Evolutionary conservation across 2,329 filamentous ascomycete genomes (phyloP), one percentile per base, ranked within the genome.

Genomic region (Cladosporium sphaerospermum): DNA sequence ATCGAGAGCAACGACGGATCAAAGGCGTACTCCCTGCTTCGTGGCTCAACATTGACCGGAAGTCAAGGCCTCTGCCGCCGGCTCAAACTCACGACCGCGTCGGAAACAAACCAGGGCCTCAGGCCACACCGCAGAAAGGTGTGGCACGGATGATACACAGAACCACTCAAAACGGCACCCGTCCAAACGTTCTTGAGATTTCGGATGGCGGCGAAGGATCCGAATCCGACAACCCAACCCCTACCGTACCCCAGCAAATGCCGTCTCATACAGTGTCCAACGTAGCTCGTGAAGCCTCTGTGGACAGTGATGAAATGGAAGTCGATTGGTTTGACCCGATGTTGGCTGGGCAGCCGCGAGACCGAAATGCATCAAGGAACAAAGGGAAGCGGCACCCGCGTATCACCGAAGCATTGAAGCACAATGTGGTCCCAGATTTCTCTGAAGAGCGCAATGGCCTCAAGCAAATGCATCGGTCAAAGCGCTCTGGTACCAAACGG

Each of bases 21-120:
- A 73, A 66, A 62, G 75, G 75, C 10, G 75, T 77, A 7, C 61
- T 78, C 14, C 75, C 75, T 23, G 75, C 75, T 31, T 77, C 75
- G 1, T 77, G 74, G 73, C 59, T 78, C 47, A 74, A 70, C 47
- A 69, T 77, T 28, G 75, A 77, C 55, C 62, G 65, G n/a, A 66
- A 72, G 37, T 56, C 61, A 13, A 61, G 62, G 34, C 55, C 52
- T 18, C 19, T 23, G 23, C 44, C 23, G 8, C 28, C 33, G 2
- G 23, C 13, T 19, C 10, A 14, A 6, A 45, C 16, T 23, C 19
- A 11, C 18, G 42, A 53, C 6, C 33, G 16, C 5, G 2, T 6
- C 41, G 36, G 18, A 9, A n/a, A 39, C 43, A 52, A 55, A 37
- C 16, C 62, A n/a, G 53, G 59, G 14, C 43, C 55, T 34, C 52